These are phyloP conservation scores for Capsicum chinense DNA, from an alignment of 257 asterid genomes.

Conservation along the genomic window DNA sequence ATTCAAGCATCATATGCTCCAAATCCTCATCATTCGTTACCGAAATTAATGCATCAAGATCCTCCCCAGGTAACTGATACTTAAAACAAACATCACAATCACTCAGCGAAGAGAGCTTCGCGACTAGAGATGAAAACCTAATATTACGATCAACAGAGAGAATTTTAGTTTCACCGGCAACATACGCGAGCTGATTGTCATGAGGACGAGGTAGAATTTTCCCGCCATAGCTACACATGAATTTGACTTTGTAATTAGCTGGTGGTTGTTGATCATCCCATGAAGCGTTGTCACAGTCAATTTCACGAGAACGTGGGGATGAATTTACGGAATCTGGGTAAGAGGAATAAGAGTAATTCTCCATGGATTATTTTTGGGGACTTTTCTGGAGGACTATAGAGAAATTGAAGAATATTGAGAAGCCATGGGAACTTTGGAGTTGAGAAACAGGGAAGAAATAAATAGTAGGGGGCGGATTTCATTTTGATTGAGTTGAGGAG, in stretches of 20 bases:
- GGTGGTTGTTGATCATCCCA: constrained; percentile 46
- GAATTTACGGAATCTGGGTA: constrained; percentile 51
- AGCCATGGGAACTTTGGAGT: background rate
- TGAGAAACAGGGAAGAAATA: background rate
- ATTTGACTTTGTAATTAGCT: constrained; percentile 45
- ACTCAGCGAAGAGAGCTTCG: constrained; percentile 46
- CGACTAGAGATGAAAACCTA: constrained; percentile 37
- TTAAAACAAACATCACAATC: constrained; percentile 47
- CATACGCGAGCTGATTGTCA: constrained; percentile 86
- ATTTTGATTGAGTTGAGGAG: background rate
- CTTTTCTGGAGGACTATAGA: background rate
- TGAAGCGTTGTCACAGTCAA: constrained; percentile 45
- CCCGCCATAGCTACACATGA: constrained; percentile 85
- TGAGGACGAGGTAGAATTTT: constrained; percentile 84
- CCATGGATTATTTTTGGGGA: constrained; percentile 29
- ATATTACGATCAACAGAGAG: constrained; percentile 43
- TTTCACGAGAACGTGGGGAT: constrained; percentile 52
- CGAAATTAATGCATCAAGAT: constrained; percentile 64
- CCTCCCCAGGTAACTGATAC: constrained; percentile 69
- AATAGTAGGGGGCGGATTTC: background rate
- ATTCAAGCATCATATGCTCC: constrained; percentile 71
- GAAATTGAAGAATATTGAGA: background rate
- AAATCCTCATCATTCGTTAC: constrained; percentile 65
- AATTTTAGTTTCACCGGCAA: constrained; percentile 82
- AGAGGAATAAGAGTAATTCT: constrained; percentile 41